These are phyloP conservation scores for Harringtonia aguacate DNA, from an alignment of 2,329 filamentous ascomycete genomes.

Conservation along the genomic window DNA sequence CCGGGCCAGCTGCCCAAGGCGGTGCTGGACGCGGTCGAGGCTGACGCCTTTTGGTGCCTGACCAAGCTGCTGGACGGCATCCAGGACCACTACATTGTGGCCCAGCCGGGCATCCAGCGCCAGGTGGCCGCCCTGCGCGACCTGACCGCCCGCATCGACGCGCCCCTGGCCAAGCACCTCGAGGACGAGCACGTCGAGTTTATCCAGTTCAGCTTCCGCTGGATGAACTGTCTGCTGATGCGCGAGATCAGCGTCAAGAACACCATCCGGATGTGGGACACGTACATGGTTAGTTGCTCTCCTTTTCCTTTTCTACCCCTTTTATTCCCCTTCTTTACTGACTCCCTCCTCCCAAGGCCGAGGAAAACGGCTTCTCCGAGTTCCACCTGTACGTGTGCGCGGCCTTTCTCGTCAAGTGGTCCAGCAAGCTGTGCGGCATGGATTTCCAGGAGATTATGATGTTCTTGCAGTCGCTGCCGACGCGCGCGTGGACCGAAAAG, in stretches of 20 bases:
- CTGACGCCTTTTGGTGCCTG: slow-evolving; percentile 96
- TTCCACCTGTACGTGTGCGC: slow-evolving; percentile 98
- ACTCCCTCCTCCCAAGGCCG: slow-evolving; percentile 53
- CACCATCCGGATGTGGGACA: slow-evolving; percentile 99
- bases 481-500: slow-evolving; percentile 91
- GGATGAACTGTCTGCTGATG: slow-evolving; percentile 99
- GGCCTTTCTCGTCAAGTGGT: slow-evolving; percentile 97
- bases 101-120: slow-evolving; percentile 90
- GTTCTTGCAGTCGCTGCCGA: slow-evolving; percentile 92
- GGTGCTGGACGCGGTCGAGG: slow-evolving; percentile 92
- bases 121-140: slow-evolving; percentile 85
- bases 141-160: slow-evolving; percentile 82
- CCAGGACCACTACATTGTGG: slow-evolving; percentile 97
- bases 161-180: slow-evolving; percentile 72
- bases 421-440: slow-evolving; percentile 88
- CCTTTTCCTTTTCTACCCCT: neutral
- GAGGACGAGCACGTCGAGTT: slow-evolving; percentile 91
- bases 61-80: slow-evolving; percentile 98
- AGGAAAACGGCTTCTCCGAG: slow-evolving; percentile 96
- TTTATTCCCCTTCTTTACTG: neutral
- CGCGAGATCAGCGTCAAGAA: slow-evolving; percentile 93
- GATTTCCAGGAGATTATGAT: slow-evolving; percentile 99
- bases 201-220: slow-evolving; percentile 97
- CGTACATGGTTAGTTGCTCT: slow-evolving; percentile 66
- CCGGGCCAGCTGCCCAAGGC: slow-evolving; percentile 84